Base-by-base conservation (phyloP, 208 protist genomes). In the Wallacemonas sp. region DNA sequence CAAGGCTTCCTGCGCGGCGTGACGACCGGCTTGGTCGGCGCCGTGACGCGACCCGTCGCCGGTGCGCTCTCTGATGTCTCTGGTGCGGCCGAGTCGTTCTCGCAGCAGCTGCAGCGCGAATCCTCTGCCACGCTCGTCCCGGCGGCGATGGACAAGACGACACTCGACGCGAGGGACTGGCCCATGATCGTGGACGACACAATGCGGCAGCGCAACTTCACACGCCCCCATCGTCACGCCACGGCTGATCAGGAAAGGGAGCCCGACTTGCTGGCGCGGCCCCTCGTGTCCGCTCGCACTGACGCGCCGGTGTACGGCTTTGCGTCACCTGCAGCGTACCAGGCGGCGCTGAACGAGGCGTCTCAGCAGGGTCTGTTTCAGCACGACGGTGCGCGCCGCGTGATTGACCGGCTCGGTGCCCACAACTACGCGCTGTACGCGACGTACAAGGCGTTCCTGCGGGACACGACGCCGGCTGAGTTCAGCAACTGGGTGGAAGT, bases 21-120 rank as follows among this genome's bases (percentile, higher is more conserved):
- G 31, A 75, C 82, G 7, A 73, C 76, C 0, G 89, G 89, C n/a
- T 65, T 84, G n/a, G 74, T 82, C 8, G 73, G 82, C 14, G 63
- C 90, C 11, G 71, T 88, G 12, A 86, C 67, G 1, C 81, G 79
- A 4, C 89, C 86, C 22, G 52, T 91, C 22, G 77, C 77, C 11
- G 79, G 82, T n/a, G 65, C 81, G 25, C 76, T 92, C 32, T 67
- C 82, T 44, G 81, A 79, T 14, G 73, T 95, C 28, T 74, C 82
- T 38, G 74, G 73, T 32, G 82, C 81, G 0, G 82, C 77, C 11
- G 84, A 92, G 62, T 89, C 86, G 64, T 84, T 82, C 70, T 61
- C 85, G 4, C 48, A 67, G 28, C 28, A 67, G n/a, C 38, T 82
- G 20, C 69, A 68, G n/a, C 36, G 36, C 14, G 36, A 41, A 41